These are phyloP conservation scores for Ceratobasidium sp. DNA, from an alignment of 1,284 basidiomycete species.

Conservation along the genomic window DNA sequence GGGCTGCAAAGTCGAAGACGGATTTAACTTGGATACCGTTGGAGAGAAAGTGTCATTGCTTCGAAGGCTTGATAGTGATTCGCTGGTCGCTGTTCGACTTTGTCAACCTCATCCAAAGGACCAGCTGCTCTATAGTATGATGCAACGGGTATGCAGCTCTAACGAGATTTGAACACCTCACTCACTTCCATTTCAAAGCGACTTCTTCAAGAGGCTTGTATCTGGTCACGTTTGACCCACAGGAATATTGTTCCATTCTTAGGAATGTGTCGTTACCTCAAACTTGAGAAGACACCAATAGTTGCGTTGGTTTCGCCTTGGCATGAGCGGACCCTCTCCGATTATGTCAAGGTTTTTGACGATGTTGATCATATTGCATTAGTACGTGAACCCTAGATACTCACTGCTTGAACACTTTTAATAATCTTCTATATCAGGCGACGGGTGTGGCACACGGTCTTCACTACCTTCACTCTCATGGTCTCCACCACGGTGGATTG, in stretches of 20 bases:
- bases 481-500: conserved; percentile 41
- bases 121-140: conserved; percentile 26
- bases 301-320: conserved; percentile 35
- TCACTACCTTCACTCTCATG: conserved; percentile 31
- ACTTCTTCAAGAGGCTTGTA: conserved; percentile 39
- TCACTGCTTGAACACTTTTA: background rate
- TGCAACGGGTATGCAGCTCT: conserved; percentile 22
- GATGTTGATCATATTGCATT: conserved; percentile 21
- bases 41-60: background rate
- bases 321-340: conserved; percentile 40
- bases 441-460: conserved; percentile 27
- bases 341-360: conserved; percentile 28
- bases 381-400: conserved; percentile 1
- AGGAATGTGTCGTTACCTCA: conserved; percentile 31
- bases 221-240: conserved; percentile 37
- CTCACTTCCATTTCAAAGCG: conserved; percentile 16
- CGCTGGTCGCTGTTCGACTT: conserved; percentile 20
- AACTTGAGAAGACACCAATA: conserved; percentile 29
- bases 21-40: background rate
- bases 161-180: too few relatives aligned
- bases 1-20: conserved; percentile 21
- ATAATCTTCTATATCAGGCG: background rate
- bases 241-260: conserved; percentile 37
- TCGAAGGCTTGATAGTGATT: background rate
- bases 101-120: conserved; percentile 30